phyloP scores from a whole-genome alignment of 805 yeast genomes.

The Suhomyces canberraensis region DNA sequence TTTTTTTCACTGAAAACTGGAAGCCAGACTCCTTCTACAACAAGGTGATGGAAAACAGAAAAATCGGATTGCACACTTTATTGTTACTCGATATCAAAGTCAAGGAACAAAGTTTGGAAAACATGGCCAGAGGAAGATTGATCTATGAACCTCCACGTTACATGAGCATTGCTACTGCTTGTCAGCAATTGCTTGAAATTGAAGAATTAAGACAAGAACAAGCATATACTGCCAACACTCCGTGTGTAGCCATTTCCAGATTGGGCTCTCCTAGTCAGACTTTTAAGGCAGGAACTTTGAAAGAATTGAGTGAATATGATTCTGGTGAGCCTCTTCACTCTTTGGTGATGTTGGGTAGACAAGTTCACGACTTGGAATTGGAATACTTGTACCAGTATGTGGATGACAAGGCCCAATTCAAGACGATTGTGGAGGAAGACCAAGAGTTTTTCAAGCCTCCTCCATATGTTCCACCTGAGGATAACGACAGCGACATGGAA shows the following conservation, averaged over 20 bases:
- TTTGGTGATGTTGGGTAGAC: slow-evolving; percentile 84
- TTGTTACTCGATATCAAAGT: slow-evolving; percentile 90
- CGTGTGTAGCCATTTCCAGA: slow-evolving; percentile 91
- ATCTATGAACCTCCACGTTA: slow-evolving; percentile 97
- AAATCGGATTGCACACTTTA: slow-evolving; percentile 87
- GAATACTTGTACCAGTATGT: slow-evolving; percentile 80
- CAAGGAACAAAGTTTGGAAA: slow-evolving; percentile 92
- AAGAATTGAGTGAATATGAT: slow-evolving; percentile 75
- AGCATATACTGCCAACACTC: slow-evolving; percentile 83
- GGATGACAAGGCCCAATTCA: slow-evolving; percentile 53
- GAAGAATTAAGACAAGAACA: slow-evolving; percentile 73
- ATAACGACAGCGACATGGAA: slow-evolving; percentile 1
- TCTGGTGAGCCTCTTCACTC: slow-evolving; percentile 95
- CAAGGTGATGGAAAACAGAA: slow-evolving; percentile 84
- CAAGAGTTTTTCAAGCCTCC: slow-evolving; percentile 75
- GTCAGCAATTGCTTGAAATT: slow-evolving; percentile 80
- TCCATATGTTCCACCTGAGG: slow-evolving; percentile 53
- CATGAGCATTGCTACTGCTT: slow-evolving; percentile 89
- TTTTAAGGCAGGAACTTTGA: slow-evolving; percentile 81
- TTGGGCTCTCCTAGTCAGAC: slow-evolving; percentile 81
- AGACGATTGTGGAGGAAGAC: slow-evolving; percentile 37
- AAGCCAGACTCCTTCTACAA: slow-evolving; percentile 94
- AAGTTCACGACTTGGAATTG: slow-evolving; percentile 87
- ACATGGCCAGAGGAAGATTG: slow-evolving; percentile 86
- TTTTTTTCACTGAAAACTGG: slow-evolving; percentile 93